Percentiles rank a stretch among this genome's conserved stretches.
Evolutionary conservation across 2,329 filamentous ascomycete genomes (phyloP).

Genomic region (Hymenoscyphus albidus): DNA sequence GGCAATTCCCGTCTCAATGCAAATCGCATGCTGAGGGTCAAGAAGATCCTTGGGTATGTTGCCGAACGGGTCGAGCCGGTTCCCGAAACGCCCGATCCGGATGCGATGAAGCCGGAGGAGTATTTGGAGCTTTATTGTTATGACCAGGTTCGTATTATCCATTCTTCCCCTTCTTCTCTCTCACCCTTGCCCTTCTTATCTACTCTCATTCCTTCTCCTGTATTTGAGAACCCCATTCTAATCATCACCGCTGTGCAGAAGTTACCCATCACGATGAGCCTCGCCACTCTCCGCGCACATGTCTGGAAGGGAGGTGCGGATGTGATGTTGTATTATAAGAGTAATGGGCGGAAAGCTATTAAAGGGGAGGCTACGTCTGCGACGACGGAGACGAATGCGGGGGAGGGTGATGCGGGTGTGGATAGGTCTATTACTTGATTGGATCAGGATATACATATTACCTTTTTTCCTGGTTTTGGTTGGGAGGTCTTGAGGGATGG

Average conservation of each 20-base stretch:
- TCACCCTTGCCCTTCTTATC: not conserved
- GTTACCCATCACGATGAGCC: slow-evolving; percentile 78
- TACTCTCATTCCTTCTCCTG: slow-evolving; percentile 29
- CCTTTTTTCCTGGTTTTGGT: too few relatives aligned
- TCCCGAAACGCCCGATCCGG: slow-evolving; percentile 54
- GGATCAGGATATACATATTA: too few relatives aligned
- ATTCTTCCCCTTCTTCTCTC: not conserved
- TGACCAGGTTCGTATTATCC: slow-evolving; percentile 61
- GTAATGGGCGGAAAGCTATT: slow-evolving; percentile 63
- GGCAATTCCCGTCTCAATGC: slow-evolving; percentile 89
- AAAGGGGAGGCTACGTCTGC: slow-evolving; percentile 12
- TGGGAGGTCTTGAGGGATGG: too few relatives aligned
- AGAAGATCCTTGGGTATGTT: slow-evolving; percentile 90
- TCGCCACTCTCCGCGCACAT: slow-evolving; percentile 88
- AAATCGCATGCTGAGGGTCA: slow-evolving; percentile 91
- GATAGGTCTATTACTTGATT: not conserved
- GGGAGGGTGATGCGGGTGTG: not conserved
- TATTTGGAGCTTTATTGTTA: slow-evolving; percentile 96
- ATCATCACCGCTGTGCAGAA: slow-evolving; percentile 25
- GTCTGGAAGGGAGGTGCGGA: slow-evolving; percentile 96
- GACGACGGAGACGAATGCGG: not conserved
- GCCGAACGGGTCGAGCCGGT: slow-evolving; percentile 81
- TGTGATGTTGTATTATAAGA: slow-evolving; percentile 84
- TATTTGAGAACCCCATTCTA: not conserved
- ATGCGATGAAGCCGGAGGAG: slow-evolving; percentile 74